phyloP scores from a whole-genome alignment of 768 basidiomycete genomes.

The Hysterangium stoloniferum region DNA sequence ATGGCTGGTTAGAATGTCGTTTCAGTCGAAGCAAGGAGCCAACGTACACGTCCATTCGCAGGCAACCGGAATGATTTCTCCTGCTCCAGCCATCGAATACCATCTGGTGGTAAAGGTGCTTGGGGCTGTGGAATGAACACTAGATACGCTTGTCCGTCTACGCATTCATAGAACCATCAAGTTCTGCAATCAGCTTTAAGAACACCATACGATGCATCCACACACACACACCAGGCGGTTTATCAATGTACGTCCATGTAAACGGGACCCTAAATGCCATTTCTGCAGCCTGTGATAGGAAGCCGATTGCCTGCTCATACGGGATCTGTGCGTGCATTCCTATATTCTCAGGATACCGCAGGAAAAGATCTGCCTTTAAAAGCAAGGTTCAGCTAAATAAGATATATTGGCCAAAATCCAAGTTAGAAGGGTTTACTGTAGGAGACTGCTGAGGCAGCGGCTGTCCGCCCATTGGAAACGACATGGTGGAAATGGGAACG shows the following conservation, averaged over 20 bases:
- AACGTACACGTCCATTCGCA: constrained; percentile 44
- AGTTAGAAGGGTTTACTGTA: no score
- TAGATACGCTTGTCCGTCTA: constrained; percentile 63
- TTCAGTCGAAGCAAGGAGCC: background rate
- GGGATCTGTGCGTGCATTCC: constrained; percentile 47
- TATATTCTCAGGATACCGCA: constrained; percentile 63
- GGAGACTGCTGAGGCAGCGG: no score
- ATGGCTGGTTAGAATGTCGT: constrained; percentile 8
- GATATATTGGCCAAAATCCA: no score
- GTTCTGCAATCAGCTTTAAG: no score
- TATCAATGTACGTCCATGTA: constrained; percentile 69
- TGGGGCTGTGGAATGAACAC: constrained; percentile 50
- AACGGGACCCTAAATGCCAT: constrained; percentile 57
- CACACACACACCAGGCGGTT: constrained; percentile 51
- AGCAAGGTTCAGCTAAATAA: no score
- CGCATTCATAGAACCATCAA: no score
- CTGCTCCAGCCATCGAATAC: constrained; percentile 67
- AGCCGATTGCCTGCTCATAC: constrained; percentile 48
- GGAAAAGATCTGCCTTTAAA: constrained; percentile 45
- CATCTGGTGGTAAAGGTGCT: constrained; percentile 62
- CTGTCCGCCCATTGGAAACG: no score
- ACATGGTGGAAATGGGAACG: no score
- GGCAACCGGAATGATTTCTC: constrained; percentile 56
- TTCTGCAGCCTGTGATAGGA: constrained; percentile 53
- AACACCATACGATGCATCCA: no score